Evolutionary conservation across 129 eudicot genomes (phyloP).

Genomic region (Mikania micrantha): DNA sequence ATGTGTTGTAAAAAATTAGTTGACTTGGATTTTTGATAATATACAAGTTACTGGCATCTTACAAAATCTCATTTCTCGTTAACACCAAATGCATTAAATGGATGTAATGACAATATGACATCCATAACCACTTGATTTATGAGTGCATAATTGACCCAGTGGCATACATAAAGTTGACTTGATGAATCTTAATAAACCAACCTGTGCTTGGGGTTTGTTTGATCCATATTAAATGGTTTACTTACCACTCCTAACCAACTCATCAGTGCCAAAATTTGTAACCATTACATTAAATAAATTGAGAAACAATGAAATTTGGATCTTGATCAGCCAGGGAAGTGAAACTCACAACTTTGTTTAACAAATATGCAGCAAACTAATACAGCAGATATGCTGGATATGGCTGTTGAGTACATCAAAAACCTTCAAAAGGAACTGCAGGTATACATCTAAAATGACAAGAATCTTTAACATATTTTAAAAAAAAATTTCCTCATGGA

Average conservation of each 20-base stretch:
- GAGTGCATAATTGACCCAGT: not conserved
- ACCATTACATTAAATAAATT: not conserved
- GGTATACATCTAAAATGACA: slow-evolving; percentile 26
- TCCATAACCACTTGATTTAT: not conserved
- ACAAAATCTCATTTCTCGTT: not conserved
- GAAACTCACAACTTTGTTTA: slow-evolving; percentile 9
- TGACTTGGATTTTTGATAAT: not conserved
- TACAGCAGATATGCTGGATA: slow-evolving; percentile 92
- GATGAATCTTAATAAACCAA: not conserved
- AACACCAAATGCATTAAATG: not conserved
- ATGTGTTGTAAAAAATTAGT: not conserved
- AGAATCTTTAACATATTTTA: not conserved
- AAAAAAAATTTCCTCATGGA: slow-evolving; percentile 5
- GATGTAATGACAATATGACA: not conserved
- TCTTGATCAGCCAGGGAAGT: not conserved
- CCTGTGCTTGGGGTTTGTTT: not conserved
- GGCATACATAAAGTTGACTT: not conserved
- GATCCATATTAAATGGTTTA: not conserved
- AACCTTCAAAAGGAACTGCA: slow-evolving; percentile 82
- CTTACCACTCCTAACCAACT: not conserved
- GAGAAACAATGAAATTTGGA: not conserved
- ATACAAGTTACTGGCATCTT: not conserved
- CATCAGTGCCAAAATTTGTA: not conserved
- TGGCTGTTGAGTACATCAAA: slow-evolving; percentile 93
- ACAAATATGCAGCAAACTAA: slow-evolving; percentile 69